Evolutionary conservation across 495 filamentous ascomycete species (phyloP), one percentile per base, ranked within the genome.

Genomic region (Xylaria nigripes): DNA sequence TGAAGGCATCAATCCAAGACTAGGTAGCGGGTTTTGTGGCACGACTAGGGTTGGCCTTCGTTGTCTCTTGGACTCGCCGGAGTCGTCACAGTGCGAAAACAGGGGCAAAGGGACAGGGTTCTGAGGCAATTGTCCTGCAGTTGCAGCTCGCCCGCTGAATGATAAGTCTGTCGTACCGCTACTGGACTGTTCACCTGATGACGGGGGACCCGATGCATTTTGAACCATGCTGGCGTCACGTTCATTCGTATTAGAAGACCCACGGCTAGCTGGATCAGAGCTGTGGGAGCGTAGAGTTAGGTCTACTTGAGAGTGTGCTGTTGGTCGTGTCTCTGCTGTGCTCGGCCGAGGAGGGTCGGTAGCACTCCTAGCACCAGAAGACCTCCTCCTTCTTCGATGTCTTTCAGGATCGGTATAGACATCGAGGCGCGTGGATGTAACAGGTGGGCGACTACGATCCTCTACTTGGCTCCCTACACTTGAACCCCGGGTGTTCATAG

Each of bases 281-380:
- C 68, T 67, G 12, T 68, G 72, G 18, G 77, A 64, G 54, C 74
- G 62, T 16, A 74, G 61, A n/a, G 68, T 70, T 1, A 86, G 67
- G 57, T 89, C 85, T 8, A 80, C 84, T 45, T 78, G 74, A 34
- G 84, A 85, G 25, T 76, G 72, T 13, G 75, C 67, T 46, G 76
- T 73, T 48, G 75, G 70, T 45, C 68, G 69, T 24, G 66, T 48
- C 6, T 73, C 71, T 15, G 66, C 55, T 34, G 75, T 67, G 2
- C 72, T 57, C 4, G 69, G 56, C 21, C 69, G 62, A 8, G 65
- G 52, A 1, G 76, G 73, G 24, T 68, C 60, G 2, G 73, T 79
- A 22, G 69, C 66, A 51, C 72, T 78, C 19, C 77, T 70, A 23
- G 63, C 59, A 12, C 61, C 66, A 36, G 62, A 69, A 23, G 69